Base-by-base conservation (phyloP, 148 eudicot species). In the Gaultheria prostrata region DNA sequence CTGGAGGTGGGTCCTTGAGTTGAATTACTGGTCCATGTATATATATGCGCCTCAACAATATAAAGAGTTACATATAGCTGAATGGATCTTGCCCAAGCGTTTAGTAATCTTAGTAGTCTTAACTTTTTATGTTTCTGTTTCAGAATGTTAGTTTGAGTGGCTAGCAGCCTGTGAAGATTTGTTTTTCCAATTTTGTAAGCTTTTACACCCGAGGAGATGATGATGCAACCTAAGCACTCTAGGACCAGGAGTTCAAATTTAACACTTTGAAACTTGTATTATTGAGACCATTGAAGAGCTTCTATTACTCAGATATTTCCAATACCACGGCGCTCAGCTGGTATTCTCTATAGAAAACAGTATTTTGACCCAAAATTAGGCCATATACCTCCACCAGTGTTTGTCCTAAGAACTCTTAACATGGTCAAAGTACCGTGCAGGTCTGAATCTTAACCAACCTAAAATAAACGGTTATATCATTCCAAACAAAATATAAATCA, bases 211-310 rank as follows among this genome's bases (percentile, higher is more conserved):
- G 3, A 35, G 46, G 46, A 35, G 76, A 0, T 72, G 45, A 70
- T 70, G n/a, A 70, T 67, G 72, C 72, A 70, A 70, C 75, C 48
- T 72, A 72, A 35, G n/a, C n/a, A 72, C 48, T 72, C 46, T 72
- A 72, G 39, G 30, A 33, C 48, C n/a, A 35, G 76, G 24, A 35
- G 39, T 72, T 72, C n/a, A 18, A 70, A 32, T 70, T 35, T 35
- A 35, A 33, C 7, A 72, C 46, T 32, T 72, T 6, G 76, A 15
- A 72, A 10, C 35, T 70, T 35, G 45, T 35, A 35, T n/a, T 33
- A 15, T 32, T 72, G 6, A 72, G 48, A 39, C 11, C 43, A 70
- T 70, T 70, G 20, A 70, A 32, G 75, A 15, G 43, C 45, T 13
- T 70, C 14, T 32, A 13, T 6, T 32, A 11, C 75, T 28, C 15